Base-by-base conservation (phyloP, 1,139 yeast genomes). In the Geotrichum restrictum region DNA sequence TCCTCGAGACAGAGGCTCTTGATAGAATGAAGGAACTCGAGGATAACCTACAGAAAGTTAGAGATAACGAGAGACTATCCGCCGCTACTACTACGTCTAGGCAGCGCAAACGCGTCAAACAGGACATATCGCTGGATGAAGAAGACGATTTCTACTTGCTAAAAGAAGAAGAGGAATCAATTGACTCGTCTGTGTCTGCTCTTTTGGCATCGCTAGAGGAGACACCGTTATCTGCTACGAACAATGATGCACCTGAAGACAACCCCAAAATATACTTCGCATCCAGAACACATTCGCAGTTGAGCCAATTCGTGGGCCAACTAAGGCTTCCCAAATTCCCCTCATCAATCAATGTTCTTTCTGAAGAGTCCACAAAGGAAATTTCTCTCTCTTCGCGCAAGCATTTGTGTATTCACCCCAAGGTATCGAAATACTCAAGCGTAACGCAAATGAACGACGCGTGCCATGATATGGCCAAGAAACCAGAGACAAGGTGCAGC, bases 271-370 rank as follows among this genome's bases (percentile, higher is more conserved):
- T 84, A 1, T 79, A 71, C 59, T 89, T 83, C 64, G 77, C 95
- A 0, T 88, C 97, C 1, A 73, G 98, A 66, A 91, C 98, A 0
- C 98, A 91, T 64, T 88, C 97, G 0, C 98, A 91, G 64, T 71
- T 91, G 52, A 76, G 76, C 47, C 98, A 91, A 63, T 87, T 91
- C 64, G 80, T 91, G 0, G 79, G 81, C 21, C 97, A 93, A 61
- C 69, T 91, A 47, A 68, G 74, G 38, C 64, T 85, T 34, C 81
- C 95, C 0, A 57, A 68, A 0, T 85, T 88, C 57, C 84, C 86
- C 0, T 77, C 95, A 0, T 78, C 89, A 0, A 72, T 56, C 42
- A 70, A 67, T 8, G 74, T 72, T 5, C 24, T 1, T 33, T 45
- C 38, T 24, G 47, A 16, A 52, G 68, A 63, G 24, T 58, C 64